phyloP scores from a whole-genome alignment of 1,284 basidiomycete species.

The Cyathus pygmaeus region DNA sequence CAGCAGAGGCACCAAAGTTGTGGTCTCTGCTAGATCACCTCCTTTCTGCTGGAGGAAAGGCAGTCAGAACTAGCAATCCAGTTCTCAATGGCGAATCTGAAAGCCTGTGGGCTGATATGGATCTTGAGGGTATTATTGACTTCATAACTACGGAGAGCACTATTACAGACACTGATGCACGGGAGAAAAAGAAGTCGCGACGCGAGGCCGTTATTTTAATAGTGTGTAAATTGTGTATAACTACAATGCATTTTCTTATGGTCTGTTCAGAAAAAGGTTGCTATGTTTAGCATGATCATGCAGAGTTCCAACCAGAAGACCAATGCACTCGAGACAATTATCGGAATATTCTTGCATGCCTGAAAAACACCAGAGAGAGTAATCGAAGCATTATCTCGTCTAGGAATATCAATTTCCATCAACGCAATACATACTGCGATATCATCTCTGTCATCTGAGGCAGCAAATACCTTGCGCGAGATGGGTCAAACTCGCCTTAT shows the following conservation, averaged over 20 bases:
- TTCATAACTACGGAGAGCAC: neutral
- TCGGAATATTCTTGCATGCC: neutral
- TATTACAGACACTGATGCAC: neutral
- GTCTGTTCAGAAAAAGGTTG: neutral
- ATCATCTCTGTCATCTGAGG: conserved; percentile 22
- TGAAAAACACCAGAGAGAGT: neutral
- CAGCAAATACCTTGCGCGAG: conserved; percentile 8
- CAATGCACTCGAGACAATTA: neutral
- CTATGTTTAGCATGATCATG: neutral
- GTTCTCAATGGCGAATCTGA: neutral
- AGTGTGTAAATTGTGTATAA: neutral
- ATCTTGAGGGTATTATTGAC: neutral
- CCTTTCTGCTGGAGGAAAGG: neutral
- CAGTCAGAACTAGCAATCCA: neutral
- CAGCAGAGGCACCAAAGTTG: neutral
- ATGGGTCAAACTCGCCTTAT: conserved; percentile 28
- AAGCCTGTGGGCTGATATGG: neutral
- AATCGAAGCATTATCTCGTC: conserved; percentile 26
- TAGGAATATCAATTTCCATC: conserved; percentile 31
- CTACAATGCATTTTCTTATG: neutral
- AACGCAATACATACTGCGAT: conserved; percentile 23
- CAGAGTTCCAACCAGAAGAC: neutral
- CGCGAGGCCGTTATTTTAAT: neutral
- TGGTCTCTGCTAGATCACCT: neutral
- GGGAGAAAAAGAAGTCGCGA: neutral